Evolutionary conservation across 345 rosid genomes (phyloP).

Genomic region (Gossypioides kirkii): DNA sequence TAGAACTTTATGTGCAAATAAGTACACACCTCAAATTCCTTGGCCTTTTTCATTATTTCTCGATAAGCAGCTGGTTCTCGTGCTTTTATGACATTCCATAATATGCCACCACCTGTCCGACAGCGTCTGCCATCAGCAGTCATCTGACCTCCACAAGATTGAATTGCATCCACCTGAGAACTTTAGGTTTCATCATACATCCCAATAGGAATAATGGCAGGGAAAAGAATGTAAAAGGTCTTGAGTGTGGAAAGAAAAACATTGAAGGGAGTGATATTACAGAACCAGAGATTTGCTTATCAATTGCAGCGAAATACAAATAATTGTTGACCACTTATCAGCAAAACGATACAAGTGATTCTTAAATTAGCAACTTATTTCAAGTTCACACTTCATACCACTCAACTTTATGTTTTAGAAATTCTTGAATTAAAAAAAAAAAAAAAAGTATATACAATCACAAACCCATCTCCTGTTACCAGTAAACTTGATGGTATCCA

Average conservation of each 20-base stretch:
- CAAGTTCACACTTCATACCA: not conserved
- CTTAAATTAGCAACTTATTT: not conserved
- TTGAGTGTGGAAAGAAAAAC: not conserved
- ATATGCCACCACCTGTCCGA: constrained; percentile 80
- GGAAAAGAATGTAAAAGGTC: not conserved
- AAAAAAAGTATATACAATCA: not conserved
- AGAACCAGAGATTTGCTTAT: not conserved
- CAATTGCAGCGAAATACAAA: not conserved
- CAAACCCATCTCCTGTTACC: not conserved
- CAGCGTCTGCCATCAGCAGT: constrained; percentile 79
- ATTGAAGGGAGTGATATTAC: not conserved
- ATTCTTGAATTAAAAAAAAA: not conserved
- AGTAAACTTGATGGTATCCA: not conserved
- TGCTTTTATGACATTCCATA: constrained; percentile 82
- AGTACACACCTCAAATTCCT: constrained; percentile 79
- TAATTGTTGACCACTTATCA: not conserved
- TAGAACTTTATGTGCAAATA: not conserved
- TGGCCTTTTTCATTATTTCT: constrained; percentile 82
- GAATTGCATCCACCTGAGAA: constrained; percentile 74
- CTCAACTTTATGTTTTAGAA: not conserved
- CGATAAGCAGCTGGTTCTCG: constrained; percentile 64
- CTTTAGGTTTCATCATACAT: constrained; percentile 18
- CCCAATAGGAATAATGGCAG: not conserved
- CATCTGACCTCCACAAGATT: constrained; percentile 90
- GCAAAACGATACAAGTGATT: not conserved